Percentiles rank a stretch among this genome's conserved stretches.
These are phyloP conservation scores for Thymus quinquecostatus DNA, from an alignment of 257 asterid genomes.

Conservation along the genomic window DNA sequence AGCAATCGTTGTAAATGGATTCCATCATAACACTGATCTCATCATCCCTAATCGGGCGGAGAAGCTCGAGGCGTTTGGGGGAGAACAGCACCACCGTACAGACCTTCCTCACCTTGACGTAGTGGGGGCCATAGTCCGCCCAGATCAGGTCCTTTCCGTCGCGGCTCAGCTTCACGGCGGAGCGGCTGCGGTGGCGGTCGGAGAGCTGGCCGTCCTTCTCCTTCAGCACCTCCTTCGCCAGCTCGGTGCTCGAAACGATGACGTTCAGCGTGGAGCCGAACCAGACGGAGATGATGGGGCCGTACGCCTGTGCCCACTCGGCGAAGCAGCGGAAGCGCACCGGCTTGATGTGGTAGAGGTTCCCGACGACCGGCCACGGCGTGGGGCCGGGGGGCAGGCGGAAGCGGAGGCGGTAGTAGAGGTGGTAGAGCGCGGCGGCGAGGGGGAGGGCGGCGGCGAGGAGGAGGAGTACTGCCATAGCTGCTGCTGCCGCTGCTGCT, in stretches of 20 bases:
- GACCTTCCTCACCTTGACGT: slow-evolving; percentile 73
- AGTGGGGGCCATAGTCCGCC: slow-evolving; percentile 89
- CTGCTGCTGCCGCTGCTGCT: neutral
- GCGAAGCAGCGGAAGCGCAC: slow-evolving; percentile 77
- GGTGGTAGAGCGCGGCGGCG: slow-evolving; percentile 45
- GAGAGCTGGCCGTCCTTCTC: slow-evolving; percentile 85
- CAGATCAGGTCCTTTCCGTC: slow-evolving; percentile 76
- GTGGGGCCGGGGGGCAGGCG: slow-evolving; percentile 80
- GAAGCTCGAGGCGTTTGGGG: slow-evolving; percentile 65
- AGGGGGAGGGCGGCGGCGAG: slow-evolving; percentile 27
- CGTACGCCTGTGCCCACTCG: slow-evolving; percentile 73
- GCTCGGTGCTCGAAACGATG: slow-evolving; percentile 56
- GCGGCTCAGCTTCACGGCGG: slow-evolving; percentile 68
- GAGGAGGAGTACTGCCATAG: slow-evolving; percentile 41
- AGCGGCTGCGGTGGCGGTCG: slow-evolving; percentile 68
- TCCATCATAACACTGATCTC: slow-evolving; percentile 78
- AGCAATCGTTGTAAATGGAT: slow-evolving; percentile 55
- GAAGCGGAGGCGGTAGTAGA: slow-evolving; percentile 50
- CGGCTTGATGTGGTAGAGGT: slow-evolving; percentile 74
- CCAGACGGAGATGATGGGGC: slow-evolving; percentile 63
- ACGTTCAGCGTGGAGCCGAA: slow-evolving; percentile 70
- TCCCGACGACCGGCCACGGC: slow-evolving; percentile 72
- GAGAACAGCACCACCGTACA: slow-evolving; percentile 81
- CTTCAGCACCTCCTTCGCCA: slow-evolving; percentile 71
- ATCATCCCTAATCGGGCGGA: slow-evolving; percentile 80